Conservation (phyloP, 2,329 filamentous ascomycete species). For the Nemania sp. region DNA sequence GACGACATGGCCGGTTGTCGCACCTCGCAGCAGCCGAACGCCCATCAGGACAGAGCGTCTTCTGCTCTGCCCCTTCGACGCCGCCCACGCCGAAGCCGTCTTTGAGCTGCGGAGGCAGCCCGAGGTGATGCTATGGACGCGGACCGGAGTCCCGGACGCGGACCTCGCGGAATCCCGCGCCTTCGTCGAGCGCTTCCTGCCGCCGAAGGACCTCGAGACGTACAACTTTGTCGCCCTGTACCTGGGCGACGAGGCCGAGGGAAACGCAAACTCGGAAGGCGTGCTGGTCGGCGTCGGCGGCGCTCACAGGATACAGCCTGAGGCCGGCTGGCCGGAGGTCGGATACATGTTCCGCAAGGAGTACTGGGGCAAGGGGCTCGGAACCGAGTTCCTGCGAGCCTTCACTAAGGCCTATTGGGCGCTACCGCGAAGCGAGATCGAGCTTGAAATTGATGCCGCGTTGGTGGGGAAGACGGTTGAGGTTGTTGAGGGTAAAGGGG, state of each 20-base stretch:
- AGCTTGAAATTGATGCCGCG: constrained; percentile 39
- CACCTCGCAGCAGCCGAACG: constrained; percentile 45
- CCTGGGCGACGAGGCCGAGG: constrained; percentile 35
- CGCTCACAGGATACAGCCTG: constrained; percentile 40
- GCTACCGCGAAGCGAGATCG: constrained; percentile 49
- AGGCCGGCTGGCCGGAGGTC: constrained; percentile 59
- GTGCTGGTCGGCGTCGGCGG: constrained; percentile 56
- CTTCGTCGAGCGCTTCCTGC: constrained; percentile 48
- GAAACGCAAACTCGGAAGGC: constrained; percentile 52
- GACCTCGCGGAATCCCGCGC: constrained; percentile 49
- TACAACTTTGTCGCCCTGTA: constrained; percentile 60
- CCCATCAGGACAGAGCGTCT: constrained; percentile 58
- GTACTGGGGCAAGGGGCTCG: constrained; percentile 61
- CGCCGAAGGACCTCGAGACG: constrained; percentile 53
- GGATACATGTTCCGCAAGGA: constrained; percentile 61
- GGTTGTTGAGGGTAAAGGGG: neutral
- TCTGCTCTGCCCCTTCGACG: constrained; percentile 54
- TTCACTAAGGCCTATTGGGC: constrained; percentile 53
- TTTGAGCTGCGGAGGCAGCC: constrained; percentile 59
- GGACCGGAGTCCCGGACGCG: constrained; percentile 47
- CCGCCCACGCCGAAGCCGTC: constrained; percentile 55
- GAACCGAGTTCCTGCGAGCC: constrained; percentile 58
- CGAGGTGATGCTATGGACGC: constrained; percentile 67
- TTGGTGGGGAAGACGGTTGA: constrained; percentile 36
- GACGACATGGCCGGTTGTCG: constrained; percentile 54